Base-by-base conservation (phyloP, 257 asterid species). In the Parsonsia alboflavescens region DNA sequence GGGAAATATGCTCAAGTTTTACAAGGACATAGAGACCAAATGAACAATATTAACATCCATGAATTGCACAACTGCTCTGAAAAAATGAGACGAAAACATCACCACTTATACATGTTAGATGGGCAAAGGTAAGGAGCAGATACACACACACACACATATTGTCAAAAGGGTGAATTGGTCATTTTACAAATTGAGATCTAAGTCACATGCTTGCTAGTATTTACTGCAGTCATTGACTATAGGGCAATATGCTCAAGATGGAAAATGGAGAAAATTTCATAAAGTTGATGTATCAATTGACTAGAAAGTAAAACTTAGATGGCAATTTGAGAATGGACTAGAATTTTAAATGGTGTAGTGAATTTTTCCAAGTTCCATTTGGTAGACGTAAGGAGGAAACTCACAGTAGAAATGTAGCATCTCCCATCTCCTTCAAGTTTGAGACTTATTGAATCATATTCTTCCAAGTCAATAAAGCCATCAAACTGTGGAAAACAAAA, bases 381-480 rank as follows among this genome's bases (percentile, higher is more conserved):
- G 45, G 52, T 33, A 56, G 49, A 49, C 30, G 74, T 71, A 70
- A 53, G 53, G 59, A 57, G 65, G 80, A 76, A 76, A 86, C 99
- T 86, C 88, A 94, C 99, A 52, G 99, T 94, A 61, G 99, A 94
- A 72, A 94, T 94, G 79, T 94, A 94, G 87, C 96, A 84, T 83
- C 99, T 89, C 73, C 97, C 99, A 77, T 94, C 99, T 80, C 97
- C 97, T 89, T 81, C 90, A 72, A 94, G 86, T 80, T 92, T 92
- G 39, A 94, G 73, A 48, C 97, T 91, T 81, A 94, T 66, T 10
- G 96, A 83, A 75, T 94, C 97, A 33, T 94, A 94, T 68, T 85
- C 82, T 74, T 94, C 99, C 89, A 94, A 85, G 86, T 92, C 99
- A 33, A 94, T 88, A 87, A 90, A 92, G 79, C 97, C 97, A 76